Evolutionary conservation across 2,329 filamentous ascomycete genomes (phyloP).

Genomic region (Davidsoniella virescens): DNA sequence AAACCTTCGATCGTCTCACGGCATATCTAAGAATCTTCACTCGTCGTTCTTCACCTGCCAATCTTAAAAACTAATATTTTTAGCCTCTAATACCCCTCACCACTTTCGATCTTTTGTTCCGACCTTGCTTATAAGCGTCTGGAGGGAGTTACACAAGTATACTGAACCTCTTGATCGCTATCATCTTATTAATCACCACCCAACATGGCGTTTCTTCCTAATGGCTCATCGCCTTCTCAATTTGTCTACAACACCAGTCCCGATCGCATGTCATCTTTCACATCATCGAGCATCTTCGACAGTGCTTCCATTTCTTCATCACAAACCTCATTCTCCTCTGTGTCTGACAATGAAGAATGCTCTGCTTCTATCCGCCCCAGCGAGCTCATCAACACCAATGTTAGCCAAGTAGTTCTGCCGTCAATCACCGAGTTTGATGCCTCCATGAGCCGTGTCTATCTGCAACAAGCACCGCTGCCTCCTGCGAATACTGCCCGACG

Average conservation of each 20-base stretch:
- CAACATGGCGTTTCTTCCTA: conserved; percentile 35
- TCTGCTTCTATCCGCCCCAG: conserved; percentile 36
- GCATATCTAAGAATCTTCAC: not conserved
- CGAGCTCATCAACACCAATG: not conserved
- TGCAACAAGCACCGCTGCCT: conserved; percentile 17
- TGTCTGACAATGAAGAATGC: conserved; percentile 54
- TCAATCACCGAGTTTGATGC: conserved; percentile 42
- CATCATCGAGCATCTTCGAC: conserved; percentile 6
- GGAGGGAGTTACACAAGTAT: conserved; percentile 24
- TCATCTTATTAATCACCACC: conserved; percentile 17
- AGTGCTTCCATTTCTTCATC: conserved; percentile 38
- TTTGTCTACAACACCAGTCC: conserved; percentile 20
- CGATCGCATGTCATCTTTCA: conserved; percentile 2
- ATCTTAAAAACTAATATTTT: not conserved
- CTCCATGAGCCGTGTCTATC: conserved; percentile 24
- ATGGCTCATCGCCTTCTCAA: conserved; percentile 36
- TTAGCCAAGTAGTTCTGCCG: not conserved
- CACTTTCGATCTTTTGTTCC: conserved; percentile 4
- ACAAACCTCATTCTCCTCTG: conserved; percentile 58
- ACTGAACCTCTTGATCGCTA: not conserved
- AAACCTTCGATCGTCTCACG: not conserved
- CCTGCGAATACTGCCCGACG: conserved; percentile 44
- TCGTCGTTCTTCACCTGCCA: not conserved
- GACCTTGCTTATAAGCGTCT: conserved; percentile 40
- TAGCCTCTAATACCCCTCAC: not conserved